phyloP scores from a whole-genome alignment of 2,329 filamentous ascomycete genomes.

The Stromatinia cepivora region DNA sequence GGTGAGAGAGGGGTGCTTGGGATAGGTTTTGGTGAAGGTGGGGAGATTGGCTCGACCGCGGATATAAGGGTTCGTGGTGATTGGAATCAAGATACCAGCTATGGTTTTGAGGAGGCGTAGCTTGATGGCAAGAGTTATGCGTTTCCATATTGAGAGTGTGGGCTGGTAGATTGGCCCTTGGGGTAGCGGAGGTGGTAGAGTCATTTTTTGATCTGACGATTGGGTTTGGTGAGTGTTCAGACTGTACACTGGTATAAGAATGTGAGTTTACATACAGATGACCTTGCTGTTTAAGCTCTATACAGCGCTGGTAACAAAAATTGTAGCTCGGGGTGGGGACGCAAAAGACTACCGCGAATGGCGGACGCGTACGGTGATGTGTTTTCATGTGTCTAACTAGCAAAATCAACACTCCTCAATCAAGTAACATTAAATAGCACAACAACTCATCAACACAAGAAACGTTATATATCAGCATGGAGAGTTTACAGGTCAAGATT shows the following conservation, averaged over 20 bases:
- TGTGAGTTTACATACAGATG: no score
- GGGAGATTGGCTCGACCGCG: slow-evolving; percentile 4
- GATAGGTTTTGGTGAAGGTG: slow-evolving; percentile 22
- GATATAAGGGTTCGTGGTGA: neutral
- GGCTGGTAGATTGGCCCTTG: slow-evolving; percentile 10
- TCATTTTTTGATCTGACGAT: neutral
- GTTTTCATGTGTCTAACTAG: neutral
- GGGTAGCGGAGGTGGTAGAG: neutral
- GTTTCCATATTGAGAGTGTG: neutral
- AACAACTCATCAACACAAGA: neutral
- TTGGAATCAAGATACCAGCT: neutral
- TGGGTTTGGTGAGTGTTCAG: neutral
- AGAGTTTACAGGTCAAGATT: neutral
- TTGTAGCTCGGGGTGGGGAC: neutral
- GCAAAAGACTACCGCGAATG: neutral
- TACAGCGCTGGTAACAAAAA: neutral
- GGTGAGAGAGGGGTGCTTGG: slow-evolving; percentile 16
- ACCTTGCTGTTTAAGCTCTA: neutral
- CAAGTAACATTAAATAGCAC: neutral
- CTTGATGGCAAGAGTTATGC: neutral
- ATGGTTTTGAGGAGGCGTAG: neutral
- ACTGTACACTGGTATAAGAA: neutral
- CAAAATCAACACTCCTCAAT: neutral
- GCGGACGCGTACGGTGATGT: neutral
- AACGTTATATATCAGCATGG: neutral